A percentile compares a stretch with the other conserved stretches of the same genome.
Conservation (phyloP, 2,329 filamentous ascomycete species). For the Fusarium sp. region DNA sequence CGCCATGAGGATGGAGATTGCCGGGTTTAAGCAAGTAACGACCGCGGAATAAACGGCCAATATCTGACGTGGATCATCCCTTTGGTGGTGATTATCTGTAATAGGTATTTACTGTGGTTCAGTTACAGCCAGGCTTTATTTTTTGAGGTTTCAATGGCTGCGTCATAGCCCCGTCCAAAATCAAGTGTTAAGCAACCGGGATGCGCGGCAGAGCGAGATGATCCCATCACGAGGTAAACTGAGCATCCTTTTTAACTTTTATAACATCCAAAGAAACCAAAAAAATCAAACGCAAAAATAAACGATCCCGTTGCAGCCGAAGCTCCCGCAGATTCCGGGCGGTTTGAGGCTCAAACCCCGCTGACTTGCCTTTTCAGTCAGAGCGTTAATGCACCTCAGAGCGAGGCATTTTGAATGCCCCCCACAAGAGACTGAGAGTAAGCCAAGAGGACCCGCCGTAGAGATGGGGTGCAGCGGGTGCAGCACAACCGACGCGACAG, state of each 20-base stretch:
- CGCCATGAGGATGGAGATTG: constrained; percentile 9
- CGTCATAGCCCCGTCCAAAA: constrained; percentile 41
- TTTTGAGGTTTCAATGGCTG: constrained; percentile 32
- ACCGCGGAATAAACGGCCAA: constrained; percentile 6
- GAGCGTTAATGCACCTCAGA: constrained; percentile 18
- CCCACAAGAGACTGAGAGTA: too few relatives aligned
- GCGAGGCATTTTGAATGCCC: constrained; percentile 35
- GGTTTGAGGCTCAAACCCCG: constrained; percentile 38
- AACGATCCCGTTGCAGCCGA: constrained; percentile 38
- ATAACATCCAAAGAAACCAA: not conserved
- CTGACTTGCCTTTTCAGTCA: constrained; percentile 18
- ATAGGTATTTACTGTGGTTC: not conserved
- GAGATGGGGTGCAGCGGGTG: constrained; percentile 38
- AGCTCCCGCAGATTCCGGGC: constrained; percentile 38
- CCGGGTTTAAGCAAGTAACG: constrained; percentile 17
- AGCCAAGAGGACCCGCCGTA: constrained; percentile 9
- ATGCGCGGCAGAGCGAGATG: constrained; percentile 28
- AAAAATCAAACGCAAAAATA: not conserved
- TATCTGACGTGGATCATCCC: constrained; percentile 25
- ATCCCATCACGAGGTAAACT: constrained; percentile 8
- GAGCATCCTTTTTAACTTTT: not conserved
- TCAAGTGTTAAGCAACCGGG: constrained; percentile 25
- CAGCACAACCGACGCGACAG: constrained; percentile 23
- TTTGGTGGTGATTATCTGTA: not conserved
- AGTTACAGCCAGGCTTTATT: constrained; percentile 7